A percentile compares a stretch with the other conserved stretches of the same genome.
phyloP scores from a whole-genome alignment of 257 asterid genomes.

The Nicotiana attenuata region DNA sequence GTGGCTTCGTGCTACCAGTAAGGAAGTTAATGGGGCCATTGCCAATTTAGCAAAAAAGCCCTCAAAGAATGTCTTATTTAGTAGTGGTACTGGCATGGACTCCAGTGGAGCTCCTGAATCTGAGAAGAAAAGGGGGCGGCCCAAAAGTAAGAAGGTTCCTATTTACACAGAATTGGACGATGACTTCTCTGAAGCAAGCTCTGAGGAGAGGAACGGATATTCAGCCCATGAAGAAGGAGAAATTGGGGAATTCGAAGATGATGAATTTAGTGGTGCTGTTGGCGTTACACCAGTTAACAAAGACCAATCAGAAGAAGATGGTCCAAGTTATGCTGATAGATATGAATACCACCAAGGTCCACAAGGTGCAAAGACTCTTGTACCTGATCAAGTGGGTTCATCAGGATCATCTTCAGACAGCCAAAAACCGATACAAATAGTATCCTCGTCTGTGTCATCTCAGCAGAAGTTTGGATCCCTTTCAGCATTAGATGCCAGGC shows the following conservation, averaged over 20 bases:
- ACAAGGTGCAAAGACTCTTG: conserved; percentile 34
- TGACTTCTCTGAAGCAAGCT: conserved; percentile 84
- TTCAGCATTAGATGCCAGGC: conserved; percentile 88
- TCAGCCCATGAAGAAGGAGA: conserved; percentile 75
- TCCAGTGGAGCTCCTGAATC: conserved; percentile 60
- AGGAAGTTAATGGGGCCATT: conserved; percentile 69
- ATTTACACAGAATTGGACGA: conserved; percentile 92
- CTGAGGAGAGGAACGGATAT: conserved; percentile 71
- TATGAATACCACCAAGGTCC: conserved; percentile 50
- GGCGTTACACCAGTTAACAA: conserved; percentile 49
- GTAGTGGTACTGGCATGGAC: conserved; percentile 42
- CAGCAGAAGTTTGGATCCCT: conserved; percentile 99
- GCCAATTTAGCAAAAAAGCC: conserved; percentile 82
- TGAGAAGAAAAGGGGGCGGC: conserved; percentile 83
- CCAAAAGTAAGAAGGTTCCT: conserved; percentile 71
- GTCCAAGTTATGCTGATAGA: conserved; percentile 50
- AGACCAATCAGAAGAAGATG: conserved; percentile 76
- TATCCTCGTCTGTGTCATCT: conserved; percentile 77
- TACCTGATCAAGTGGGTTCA: conserved; percentile 67
- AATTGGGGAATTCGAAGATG: conserved; percentile 78
- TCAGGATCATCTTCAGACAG: conserved; percentile 87
- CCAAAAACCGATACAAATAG: conserved; percentile 48
- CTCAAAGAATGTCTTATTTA: conserved; percentile 46
- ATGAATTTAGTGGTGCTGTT: conserved; percentile 47
- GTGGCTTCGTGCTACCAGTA: conserved; percentile 87